phyloP scores from a whole-genome alignment of 2,329 filamentous ascomycete genomes.

The Lecanicillium sp. region DNA sequence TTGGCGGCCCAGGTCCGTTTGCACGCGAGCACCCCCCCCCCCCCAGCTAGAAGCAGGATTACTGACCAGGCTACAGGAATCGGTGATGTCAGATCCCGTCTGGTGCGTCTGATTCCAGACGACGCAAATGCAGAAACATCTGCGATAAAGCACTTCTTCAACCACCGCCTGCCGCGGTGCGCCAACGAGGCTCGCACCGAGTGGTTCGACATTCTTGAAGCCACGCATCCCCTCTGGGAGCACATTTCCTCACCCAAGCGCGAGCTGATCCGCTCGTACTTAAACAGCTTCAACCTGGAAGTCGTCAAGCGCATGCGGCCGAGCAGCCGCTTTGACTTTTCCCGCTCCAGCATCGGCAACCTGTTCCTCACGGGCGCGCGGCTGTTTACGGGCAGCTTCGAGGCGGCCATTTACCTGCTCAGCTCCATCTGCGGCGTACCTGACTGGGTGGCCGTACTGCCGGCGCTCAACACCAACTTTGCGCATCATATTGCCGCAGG shows the following conservation, averaged over 20 bases:
- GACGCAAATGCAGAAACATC: slow-evolving; percentile 54
- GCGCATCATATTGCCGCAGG: slow-evolving; percentile 88
- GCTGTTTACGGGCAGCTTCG: slow-evolving; percentile 86
- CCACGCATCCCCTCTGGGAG: slow-evolving; percentile 68
- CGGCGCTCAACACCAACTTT: slow-evolving; percentile 91
- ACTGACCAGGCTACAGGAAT: slow-evolving; percentile 42
- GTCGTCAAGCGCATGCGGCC: slow-evolving; percentile 70
- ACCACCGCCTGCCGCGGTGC: slow-evolving; percentile 64
- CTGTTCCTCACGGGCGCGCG: slow-evolving; percentile 77
- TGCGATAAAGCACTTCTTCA: slow-evolving; percentile 79
- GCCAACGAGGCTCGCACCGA: slow-evolving; percentile 60
- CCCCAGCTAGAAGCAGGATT: not conserved
- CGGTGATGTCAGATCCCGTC: slow-evolving; percentile 44
- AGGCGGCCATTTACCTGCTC: slow-evolving; percentile 85
- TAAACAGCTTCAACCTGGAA: slow-evolving; percentile 70
- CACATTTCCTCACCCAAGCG: slow-evolving; percentile 63
- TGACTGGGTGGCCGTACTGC: slow-evolving; percentile 68
- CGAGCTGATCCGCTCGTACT: slow-evolving; percentile 68
- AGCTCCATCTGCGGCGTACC: slow-evolving; percentile 82
- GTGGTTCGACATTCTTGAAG: slow-evolving; percentile 87
- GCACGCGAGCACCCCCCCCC: not conserved
- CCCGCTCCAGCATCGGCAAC: slow-evolving; percentile 69
- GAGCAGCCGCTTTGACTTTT: slow-evolving; percentile 69
- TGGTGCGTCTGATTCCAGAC: slow-evolving; percentile 80
- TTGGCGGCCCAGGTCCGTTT: slow-evolving; percentile 75